phyloP scores from a whole-genome alignment of 2,329 filamentous ascomycete genomes.

The Gyromitra esculenta region DNA sequence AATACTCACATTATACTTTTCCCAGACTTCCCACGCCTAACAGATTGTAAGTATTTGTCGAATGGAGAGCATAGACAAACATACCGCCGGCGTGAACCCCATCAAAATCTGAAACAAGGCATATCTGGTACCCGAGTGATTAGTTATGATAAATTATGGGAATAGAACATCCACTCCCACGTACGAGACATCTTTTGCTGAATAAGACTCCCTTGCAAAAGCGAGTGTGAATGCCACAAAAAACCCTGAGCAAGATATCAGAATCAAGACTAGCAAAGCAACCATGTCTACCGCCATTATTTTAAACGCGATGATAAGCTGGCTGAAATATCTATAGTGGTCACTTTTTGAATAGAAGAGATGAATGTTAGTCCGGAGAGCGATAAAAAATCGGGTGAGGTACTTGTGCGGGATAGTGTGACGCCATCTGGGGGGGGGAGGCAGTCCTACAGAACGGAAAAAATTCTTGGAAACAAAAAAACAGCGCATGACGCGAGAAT shows the following conservation, averaged over 20 bases:
- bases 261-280: conserved; percentile 82
- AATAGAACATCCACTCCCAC: conserved; percentile 3
- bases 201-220: conserved; percentile 73
- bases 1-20: conserved; percentile 71
- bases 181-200: conserved; percentile 80
- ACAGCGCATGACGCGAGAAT: conserved; percentile 92
- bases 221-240: conserved; percentile 93
- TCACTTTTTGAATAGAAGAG: conserved; percentile 63
- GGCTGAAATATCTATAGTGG: conserved; percentile 95
- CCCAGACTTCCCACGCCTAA: conserved; percentile 85
- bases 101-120: conserved; percentile 92
- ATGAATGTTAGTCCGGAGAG: conserved; percentile 9
- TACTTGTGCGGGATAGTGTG: not conserved
- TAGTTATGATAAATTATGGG: conserved; percentile 16
- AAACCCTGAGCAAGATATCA: conserved; percentile 91
- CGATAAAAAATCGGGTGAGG: not conserved
- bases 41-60: not conserved
- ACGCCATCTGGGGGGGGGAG: not conserved
- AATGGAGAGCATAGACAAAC: not conserved
- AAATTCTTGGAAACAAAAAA: conserved; percentile 86
- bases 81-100: conserved; percentile 85
- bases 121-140: conserved; percentile 40
- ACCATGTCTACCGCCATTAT: conserved; percentile 92
- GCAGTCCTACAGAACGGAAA: conserved; percentile 73
- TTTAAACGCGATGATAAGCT: conserved; percentile 85